Base-by-base conservation (phyloP, 2,329 filamentous ascomycete genomes). In the Colletotrichum tropicicola region DNA sequence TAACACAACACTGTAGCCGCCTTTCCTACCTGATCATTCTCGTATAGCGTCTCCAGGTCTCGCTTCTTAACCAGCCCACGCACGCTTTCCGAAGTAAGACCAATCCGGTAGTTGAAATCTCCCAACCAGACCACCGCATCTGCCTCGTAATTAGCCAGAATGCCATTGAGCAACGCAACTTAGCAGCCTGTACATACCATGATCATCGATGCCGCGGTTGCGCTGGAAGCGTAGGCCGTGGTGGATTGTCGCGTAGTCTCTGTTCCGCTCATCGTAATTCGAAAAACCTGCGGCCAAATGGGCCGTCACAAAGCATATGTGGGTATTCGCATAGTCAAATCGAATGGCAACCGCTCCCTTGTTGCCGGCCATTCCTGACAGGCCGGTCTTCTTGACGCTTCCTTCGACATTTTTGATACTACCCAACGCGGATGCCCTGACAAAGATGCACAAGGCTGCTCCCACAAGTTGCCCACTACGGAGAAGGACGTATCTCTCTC, bases 21-120 rank as follows among this genome's bases (percentile, higher is more conserved):
- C n/a, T 17, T 12, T 28, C 3, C 61, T 79, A 90, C 88, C 83
- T 98, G 94, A 73, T 98, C 95, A 72, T 98, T 97, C 67, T 96
- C 92, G 74, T 97, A 97, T 52, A 98, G 80, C 17, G 85, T 90
- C 59, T 91, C 92, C 10, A 97, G 82, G 72, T 98, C 91, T 25
- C 87, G 83, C 58, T 87, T 85, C 70, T 90, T 87, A 58, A 97
- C 88, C 9, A 97, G 81, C 30, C 89, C 86, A 69, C 92, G 90
- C 7, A 93, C 92, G 65, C 86, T 89, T 39, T 97, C 93, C 68
- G 93, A 89, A 45, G 85, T 86, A 61, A 98, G 84, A 1, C 94
- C 95, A 71, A 99, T 97, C 17, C 96, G 91, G 78, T 99, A 99
- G 75, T 99, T 99, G 82, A 99, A 99, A 77, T 99, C 96, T 5